phyloP scores from a whole-genome alignment of 345 rosid species.

The Populus ilicifolia region DNA sequence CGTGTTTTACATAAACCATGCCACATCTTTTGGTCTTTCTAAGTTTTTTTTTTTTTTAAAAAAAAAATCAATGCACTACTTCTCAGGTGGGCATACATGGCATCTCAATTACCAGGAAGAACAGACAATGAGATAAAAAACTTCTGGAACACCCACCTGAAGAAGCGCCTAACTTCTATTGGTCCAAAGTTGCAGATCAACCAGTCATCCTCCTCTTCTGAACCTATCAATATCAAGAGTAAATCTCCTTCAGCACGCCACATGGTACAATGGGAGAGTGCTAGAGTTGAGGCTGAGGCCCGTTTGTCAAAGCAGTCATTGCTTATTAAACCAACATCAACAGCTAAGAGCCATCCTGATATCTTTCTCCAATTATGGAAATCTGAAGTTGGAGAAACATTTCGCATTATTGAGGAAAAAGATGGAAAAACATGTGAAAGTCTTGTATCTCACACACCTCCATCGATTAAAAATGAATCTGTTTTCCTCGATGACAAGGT shows the following conservation, averaged over 20 bases:
- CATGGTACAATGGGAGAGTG: slow-evolving; percentile 99
- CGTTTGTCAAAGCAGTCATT: slow-evolving; percentile 70
- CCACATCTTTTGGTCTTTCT: background rate
- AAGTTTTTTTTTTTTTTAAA: background rate
- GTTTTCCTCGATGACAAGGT: slow-evolving; percentile 34
- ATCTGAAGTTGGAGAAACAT: slow-evolving; percentile 81
- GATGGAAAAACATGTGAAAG: slow-evolving; percentile 36
- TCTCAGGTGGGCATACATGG: slow-evolving; percentile 95
- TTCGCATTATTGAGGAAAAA: slow-evolving; percentile 38
- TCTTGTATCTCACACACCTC: slow-evolving; percentile 48
- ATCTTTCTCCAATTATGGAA: slow-evolving; percentile 82
- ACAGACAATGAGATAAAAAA: slow-evolving; percentile 97
- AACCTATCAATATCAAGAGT: slow-evolving; percentile 33
- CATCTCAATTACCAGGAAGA: slow-evolving; percentile 87
- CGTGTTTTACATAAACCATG: background rate
- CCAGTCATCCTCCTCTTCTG: slow-evolving; percentile 47
- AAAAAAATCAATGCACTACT: background rate
- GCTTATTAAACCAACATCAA: slow-evolving; percentile 37
- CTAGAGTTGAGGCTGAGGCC: slow-evolving; percentile 94
- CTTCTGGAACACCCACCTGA: slow-evolving; percentile 96
- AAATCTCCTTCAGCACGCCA: slow-evolving; percentile 62
- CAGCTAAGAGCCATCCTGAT: slow-evolving; percentile 42
- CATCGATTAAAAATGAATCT: slow-evolving; percentile 50
- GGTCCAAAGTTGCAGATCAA: slow-evolving; percentile 82
- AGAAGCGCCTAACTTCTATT: slow-evolving; percentile 71